Percentiles rank a stretch among this genome's conserved stretches.
These are phyloP conservation scores for Eimeria praecox DNA, from an alignment of 169 alveolate genomes.

Conservation along the genomic window DNA sequence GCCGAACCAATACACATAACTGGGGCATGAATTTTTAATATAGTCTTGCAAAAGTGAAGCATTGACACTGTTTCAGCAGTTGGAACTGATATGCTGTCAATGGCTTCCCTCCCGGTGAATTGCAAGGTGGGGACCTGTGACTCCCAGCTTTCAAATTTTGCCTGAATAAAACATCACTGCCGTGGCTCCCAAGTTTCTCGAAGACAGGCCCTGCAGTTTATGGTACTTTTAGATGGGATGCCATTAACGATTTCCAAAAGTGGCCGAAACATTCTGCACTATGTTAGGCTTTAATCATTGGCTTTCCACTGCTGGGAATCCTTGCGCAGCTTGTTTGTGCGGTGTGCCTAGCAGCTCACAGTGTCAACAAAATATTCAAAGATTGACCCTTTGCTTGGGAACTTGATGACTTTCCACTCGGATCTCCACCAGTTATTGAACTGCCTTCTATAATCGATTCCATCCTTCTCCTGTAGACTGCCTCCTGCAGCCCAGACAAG, in stretches of 20 bases:
- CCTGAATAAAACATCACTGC: slow-evolving; percentile 22
- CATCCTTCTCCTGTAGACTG: slow-evolving; percentile 96
- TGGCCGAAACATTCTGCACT: not conserved
- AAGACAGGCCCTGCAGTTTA: not conserved
- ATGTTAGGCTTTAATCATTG: not conserved
- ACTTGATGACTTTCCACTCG: slow-evolving; percentile 96
- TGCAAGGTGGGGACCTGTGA: slow-evolving; percentile 77
- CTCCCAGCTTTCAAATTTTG: slow-evolving; percentile 93
- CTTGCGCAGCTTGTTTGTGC: not conserved
- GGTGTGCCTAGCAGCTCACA: slow-evolving; percentile 81
- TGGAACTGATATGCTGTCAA: slow-evolving; percentile 93
- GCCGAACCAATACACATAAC: slow-evolving; percentile 95
- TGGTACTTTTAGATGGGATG: not conserved
- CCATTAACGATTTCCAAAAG: not conserved
- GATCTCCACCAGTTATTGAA: slow-evolving; percentile 97
- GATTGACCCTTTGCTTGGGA: slow-evolving; percentile 97
- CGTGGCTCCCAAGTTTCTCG: not conserved
- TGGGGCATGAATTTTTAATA: slow-evolving; percentile 91
- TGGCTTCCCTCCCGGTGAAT: slow-evolving; percentile 84
- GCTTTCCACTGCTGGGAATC: not conserved
- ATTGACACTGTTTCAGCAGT: slow-evolving; percentile 95
- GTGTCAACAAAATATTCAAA: slow-evolving; percentile 96
- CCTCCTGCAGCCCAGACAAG: slow-evolving; percentile 97
- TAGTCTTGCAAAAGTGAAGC: slow-evolving; percentile 92
- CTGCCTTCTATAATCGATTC: slow-evolving; percentile 94